Evolutionary conservation across 164 flowering plant species (phyloP).

Genomic region (Nymphaea thermarum): DNA sequence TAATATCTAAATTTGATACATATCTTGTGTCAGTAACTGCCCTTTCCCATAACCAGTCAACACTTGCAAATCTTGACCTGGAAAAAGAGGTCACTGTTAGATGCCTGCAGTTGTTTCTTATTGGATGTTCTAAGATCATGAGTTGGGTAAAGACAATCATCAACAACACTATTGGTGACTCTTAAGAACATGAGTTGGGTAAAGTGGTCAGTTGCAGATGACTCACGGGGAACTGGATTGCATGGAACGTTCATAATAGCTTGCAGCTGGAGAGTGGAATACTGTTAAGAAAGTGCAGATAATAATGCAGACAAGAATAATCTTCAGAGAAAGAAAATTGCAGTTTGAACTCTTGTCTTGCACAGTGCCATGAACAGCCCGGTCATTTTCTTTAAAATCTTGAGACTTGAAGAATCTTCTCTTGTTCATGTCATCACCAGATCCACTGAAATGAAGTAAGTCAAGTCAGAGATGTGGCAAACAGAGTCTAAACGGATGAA

Average conservation of each 20-base stretch:
- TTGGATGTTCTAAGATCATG: neutral
- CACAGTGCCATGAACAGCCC: constrained; percentile 20
- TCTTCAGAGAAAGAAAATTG: constrained; percentile 37
- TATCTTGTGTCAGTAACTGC: constrained; percentile 27
- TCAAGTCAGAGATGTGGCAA: too few relatives aligned
- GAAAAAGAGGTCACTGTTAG: constrained; percentile 2
- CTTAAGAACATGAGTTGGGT: neutral
- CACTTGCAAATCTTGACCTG: constrained; percentile 32
- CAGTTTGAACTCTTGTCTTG: constrained; percentile 40
- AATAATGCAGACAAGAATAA: constrained; percentile 35
- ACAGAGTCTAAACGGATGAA: too few relatives aligned
- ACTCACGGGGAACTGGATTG: constrained; percentile 22
- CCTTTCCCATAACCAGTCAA: constrained; percentile 36
- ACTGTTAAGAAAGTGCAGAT: constrained; percentile 45
- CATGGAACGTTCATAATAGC: constrained; percentile 29
- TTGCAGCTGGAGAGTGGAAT: constrained; percentile 39
- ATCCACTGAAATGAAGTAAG: neutral
- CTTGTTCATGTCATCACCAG: constrained; percentile 32
- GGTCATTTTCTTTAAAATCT: constrained; percentile 38
- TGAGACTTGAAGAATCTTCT: constrained; percentile 31
- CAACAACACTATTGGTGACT: neutral
- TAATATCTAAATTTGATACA: constrained; percentile 20
- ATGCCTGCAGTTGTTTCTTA: too few relatives aligned
- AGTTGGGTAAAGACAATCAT: neutral
- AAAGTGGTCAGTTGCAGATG: neutral